Evolutionary conservation across 1,284 basidiomycete genomes (phyloP).

Genomic region (Anthracocystis panici-leucophaei): DNA sequence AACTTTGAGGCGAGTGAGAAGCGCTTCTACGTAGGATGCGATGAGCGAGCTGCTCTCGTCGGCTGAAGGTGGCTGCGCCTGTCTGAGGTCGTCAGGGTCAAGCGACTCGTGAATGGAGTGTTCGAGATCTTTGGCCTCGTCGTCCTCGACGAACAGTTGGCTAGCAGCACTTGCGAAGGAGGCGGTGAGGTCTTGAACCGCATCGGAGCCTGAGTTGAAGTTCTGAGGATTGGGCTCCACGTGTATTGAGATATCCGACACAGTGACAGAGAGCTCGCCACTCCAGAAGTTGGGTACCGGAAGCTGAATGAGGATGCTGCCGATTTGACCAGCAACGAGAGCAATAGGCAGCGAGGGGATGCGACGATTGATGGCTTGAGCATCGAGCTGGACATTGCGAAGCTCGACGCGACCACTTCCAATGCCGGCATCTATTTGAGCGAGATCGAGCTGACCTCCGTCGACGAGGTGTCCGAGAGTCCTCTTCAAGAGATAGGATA

Average conservation of each 20-base stretch:
- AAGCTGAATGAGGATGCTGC: slow-evolving; percentile 52
- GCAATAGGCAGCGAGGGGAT: slow-evolving; percentile 74
- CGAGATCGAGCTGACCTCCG: slow-evolving; percentile 85
- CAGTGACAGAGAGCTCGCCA: slow-evolving; percentile 45
- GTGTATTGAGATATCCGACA: slow-evolving; percentile 29
- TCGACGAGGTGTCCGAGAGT: slow-evolving; percentile 86
- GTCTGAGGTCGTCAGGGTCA: slow-evolving; percentile 10
- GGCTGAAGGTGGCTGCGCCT: slow-evolving; percentile 4
- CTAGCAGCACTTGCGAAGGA: slow-evolving; percentile 53
- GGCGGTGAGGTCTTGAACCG: slow-evolving; percentile 18
- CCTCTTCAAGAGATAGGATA: slow-evolving; percentile 87
- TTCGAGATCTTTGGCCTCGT: slow-evolving; percentile 52
- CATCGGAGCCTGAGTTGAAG: neutral
- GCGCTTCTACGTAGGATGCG: slow-evolving; percentile 50
- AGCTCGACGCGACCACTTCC: slow-evolving; percentile 88
- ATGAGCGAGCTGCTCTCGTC: slow-evolving; percentile 39
- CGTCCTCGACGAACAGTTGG: slow-evolving; percentile 41
- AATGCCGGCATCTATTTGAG: slow-evolving; percentile 91
- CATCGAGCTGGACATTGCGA: slow-evolving; percentile 83
- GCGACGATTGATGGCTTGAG: slow-evolving; percentile 62
- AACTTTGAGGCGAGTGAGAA: slow-evolving; percentile 55
- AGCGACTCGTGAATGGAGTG: slow-evolving; percentile 55
- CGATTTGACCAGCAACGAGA: slow-evolving; percentile 77
- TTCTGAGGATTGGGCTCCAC: neutral
- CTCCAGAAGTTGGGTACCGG: slow-evolving; percentile 59